Evolutionary conservation across 352 stramenopile genomes (phyloP), one percentile per base, ranked within the genome.

Genomic region (Phytopythium cucurbitacearum): DNA sequence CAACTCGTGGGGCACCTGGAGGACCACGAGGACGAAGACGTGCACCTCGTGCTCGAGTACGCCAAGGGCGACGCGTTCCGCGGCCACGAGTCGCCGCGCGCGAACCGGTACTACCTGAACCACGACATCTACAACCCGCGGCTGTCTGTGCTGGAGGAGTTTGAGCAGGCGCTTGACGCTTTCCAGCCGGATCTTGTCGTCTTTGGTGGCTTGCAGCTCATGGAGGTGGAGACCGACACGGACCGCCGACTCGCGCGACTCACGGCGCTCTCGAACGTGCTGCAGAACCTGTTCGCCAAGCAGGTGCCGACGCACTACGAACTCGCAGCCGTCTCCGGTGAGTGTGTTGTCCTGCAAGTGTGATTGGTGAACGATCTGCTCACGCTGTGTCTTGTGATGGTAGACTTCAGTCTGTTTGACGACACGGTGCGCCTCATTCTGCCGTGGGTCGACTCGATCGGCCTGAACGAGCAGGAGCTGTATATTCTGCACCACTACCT

Each of bases 71-170:
- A 93, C 45, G 48, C 48, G 15, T 90, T 91, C 50, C 67, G 74
- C 39, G 73, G 70, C 48, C 66, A 89, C 53, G 62, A 56, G 34
- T 87, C 83, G 5, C 80, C 80, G 11, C 80, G 83, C 38, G 83
- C 83, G 39, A 93, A 93, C 57, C 65, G 83, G 9, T 93, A 93
- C 54, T 93, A 93, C 50, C 68, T 93, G 13, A 93, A 93, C 63
- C 83, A 93, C 60, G 83, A 93, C 53, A 85, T 91, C 35, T 81
- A 93, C 65, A 93, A 93, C 49, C 80, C 83, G 10, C 75, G 71
- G 6, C 53, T 93, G 40, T 91, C 83, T 11, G 83, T 91, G 34
- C 53, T 93, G 7, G 83, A 93, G 51, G 76, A 87, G 49, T 93
- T 93, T 58, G 80, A 86, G 53, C 34, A 69, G 7, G 69, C 73